Evolutionary conservation across 1,284 basidiomycete species (phyloP), one percentile per base, ranked within the genome.

Genomic region (Salmacisia buchloeana): DNA sequence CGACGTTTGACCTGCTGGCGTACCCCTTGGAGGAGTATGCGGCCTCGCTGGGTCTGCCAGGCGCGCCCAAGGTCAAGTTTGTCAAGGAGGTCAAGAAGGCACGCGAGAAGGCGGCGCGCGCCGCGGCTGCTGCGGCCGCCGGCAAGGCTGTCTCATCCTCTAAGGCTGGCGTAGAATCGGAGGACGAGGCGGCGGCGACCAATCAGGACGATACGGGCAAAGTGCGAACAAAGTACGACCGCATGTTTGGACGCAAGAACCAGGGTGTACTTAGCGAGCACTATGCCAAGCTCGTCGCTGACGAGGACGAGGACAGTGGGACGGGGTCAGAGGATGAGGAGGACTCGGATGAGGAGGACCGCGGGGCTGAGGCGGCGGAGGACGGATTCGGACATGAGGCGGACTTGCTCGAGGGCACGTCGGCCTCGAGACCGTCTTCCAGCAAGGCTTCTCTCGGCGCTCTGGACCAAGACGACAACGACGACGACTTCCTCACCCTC

Each of bases 211-310:
- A 56, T 45, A 43, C 27, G 1, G 29, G 43, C 12, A 21, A 39
- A 34, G 43, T 76, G 61, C 67, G 73, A 65, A 97, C 96, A 3
- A 97, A 96, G 82, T 97, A 97, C 80, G 96, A 98, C 80, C 87
- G 92, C 60, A 97, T 98, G 92, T 98, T 98, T 77, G 90, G 91
- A 76, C 87, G 94, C 64, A 94, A 91, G 81, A 97, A 97, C 80
- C 94, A 97, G 81, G 89, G 88, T 69, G 89, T 97, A 60, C 85
- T 97, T 21, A 93, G 92, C 0, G 86, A 89, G 68, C 94, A 97
- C 80, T 97, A 97, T 82, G 85, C 84, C 63, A 92, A 92, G 75
- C 87, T 98, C 58, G 84, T 97, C 61, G 89, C 91, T 64, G 88
- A 88, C 63, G 85, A 83, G 58, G 61, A 61, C 33, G 63, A 69